A percentile compares a stretch with the other conserved stretches of the same genome.
Conservation (phyloP, 257 asterid species). For the Haberlea rhodopensis region DNA sequence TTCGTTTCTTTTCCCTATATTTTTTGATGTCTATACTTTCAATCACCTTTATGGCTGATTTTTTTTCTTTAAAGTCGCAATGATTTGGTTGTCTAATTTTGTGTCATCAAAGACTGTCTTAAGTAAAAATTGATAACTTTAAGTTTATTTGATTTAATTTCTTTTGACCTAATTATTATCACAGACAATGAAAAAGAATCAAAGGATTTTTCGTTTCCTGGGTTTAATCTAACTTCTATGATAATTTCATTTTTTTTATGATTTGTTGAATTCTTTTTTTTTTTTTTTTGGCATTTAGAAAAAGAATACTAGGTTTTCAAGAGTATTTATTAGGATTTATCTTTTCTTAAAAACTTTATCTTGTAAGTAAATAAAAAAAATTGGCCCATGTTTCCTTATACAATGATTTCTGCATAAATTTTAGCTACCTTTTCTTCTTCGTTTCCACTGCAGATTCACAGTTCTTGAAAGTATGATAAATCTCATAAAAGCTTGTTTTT, state of each 20-base stretch:
- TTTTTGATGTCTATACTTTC: slow-evolving; percentile 23
- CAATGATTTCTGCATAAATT: too few species aligned
- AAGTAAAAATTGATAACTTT: too few species aligned
- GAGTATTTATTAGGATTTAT: slow-evolving; percentile 6
- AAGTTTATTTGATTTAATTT: slow-evolving; percentile 26
- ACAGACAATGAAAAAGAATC: too few species aligned
- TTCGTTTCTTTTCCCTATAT: slow-evolving; percentile 25
- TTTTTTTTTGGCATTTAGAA: neutral
- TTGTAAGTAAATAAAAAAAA: too few species aligned
- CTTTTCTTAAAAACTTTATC: neutral
- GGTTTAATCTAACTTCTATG: too few species aligned
- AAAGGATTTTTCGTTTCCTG: too few species aligned
- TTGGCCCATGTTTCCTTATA: too few species aligned
- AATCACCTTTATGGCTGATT: slow-evolving; percentile 34
- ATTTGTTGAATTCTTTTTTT: too few species aligned
- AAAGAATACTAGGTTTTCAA: slow-evolving; percentile 10
- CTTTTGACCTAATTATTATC: too few species aligned
- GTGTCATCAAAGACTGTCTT: slow-evolving; percentile 35
- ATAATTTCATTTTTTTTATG: too few species aligned
- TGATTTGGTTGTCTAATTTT: slow-evolving; percentile 42
- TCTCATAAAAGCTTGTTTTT: neutral
- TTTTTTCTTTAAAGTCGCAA: slow-evolving; percentile 40
- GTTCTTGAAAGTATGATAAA: too few species aligned
- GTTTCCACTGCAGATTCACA: too few species aligned
- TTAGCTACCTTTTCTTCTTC: neutral